Evolutionary conservation across 2,329 filamentous ascomycete species (phyloP).

Genomic region (Cercospora zeae-maydis): DNA sequence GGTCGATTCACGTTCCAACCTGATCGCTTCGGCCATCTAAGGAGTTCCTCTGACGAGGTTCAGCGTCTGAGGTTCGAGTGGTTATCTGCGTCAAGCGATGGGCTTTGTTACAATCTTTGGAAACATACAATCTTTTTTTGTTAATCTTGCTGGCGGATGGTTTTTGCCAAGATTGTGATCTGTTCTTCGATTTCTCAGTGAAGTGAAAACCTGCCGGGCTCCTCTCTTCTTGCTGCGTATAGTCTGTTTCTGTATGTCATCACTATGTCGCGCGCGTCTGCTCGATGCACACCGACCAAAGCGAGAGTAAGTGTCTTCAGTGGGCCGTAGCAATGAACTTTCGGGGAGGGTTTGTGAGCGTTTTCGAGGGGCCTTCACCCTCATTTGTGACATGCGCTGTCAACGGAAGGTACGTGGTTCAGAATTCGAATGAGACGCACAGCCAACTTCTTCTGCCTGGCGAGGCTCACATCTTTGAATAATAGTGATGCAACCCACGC

Average conservation of each 20-base stretch:
- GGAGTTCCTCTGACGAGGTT: background rate
- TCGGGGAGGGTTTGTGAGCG: background rate
- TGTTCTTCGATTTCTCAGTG: background rate
- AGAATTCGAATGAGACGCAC: background rate
- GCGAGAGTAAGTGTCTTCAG: background rate
- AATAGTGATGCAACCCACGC: background rate
- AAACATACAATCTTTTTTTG: background rate
- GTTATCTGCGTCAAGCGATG: background rate
- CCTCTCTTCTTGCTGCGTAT: background rate
- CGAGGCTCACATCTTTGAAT: background rate
- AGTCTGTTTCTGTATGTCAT: background rate
- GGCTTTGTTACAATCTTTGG: background rate
- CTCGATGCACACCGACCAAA: background rate
- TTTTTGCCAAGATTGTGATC: background rate
- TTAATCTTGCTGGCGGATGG: background rate
- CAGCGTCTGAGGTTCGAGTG: background rate
- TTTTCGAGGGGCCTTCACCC: background rate
- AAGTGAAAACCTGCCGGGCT: background rate
- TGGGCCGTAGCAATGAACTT: background rate
- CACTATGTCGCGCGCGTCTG: background rate
- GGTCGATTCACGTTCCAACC: conserved; percentile 2
- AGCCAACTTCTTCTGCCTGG: background rate
- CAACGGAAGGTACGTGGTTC: background rate
- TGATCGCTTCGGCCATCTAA: background rate
- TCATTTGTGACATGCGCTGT: background rate